Conservation (phyloP, 2,329 filamentous ascomycete species). For the Pseudogymnoascus sp. region DNA sequence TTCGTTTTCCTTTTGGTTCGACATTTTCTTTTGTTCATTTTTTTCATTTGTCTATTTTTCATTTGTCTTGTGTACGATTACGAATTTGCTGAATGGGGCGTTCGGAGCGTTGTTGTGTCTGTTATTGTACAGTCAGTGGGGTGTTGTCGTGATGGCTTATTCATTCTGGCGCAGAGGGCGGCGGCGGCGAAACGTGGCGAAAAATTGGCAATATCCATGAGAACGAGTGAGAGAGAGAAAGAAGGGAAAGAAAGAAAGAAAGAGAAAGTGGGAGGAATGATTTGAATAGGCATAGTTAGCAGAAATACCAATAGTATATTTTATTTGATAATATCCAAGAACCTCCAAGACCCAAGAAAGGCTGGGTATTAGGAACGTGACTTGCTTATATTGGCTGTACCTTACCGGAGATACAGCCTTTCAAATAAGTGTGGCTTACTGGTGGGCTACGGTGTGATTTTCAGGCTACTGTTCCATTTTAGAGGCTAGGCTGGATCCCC, state of each 20-base stretch:
- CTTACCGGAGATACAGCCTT: no score
- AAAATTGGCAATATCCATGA: background rate
- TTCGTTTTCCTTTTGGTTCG: background rate
- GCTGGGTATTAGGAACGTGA: background rate
- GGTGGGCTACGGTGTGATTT: no score
- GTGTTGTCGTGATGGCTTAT: background rate
- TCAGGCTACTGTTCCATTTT: no score
- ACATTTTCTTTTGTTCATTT: background rate
- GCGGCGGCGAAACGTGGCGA: background rate
- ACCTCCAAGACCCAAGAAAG: background rate
- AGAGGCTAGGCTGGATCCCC: no score
- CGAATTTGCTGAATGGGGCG: background rate
- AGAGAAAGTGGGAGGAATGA: background rate
- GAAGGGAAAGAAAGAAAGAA: background rate
- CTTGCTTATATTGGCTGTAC: background rate
- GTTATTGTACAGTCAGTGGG: background rate
- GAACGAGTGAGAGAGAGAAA: background rate
- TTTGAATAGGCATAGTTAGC: slow-evolving; percentile 1
- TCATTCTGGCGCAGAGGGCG: background rate
- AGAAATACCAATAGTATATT: slow-evolving; percentile 2
- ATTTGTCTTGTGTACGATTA: background rate
- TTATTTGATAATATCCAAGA: slow-evolving; percentile 4
- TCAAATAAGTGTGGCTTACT: no score
- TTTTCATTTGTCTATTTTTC: background rate
- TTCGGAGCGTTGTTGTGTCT: background rate